Evolutionary conservation across 352 stramenopile genomes (phyloP).

Genomic region (Phytopythium helicoides): DNA sequence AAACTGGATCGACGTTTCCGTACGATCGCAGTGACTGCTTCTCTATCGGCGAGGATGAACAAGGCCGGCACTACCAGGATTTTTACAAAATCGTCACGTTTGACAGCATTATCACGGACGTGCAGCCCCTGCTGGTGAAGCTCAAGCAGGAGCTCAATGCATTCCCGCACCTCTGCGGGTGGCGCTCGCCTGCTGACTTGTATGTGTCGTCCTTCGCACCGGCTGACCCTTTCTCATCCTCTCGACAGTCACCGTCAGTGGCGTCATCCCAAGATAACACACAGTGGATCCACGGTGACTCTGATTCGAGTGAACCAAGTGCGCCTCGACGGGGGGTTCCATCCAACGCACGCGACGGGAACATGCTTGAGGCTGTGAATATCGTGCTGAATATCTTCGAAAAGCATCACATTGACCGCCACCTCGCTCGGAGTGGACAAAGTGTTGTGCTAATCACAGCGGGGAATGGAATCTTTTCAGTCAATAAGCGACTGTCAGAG

Average conservation of each 20-base stretch:
- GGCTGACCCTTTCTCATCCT: slow-evolving; percentile 6
- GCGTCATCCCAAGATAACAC: background rate
- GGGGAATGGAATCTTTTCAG: slow-evolving; percentile 96
- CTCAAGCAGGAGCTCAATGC: slow-evolving; percentile 80
- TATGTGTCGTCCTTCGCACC: slow-evolving; percentile 31
- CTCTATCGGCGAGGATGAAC: slow-evolving; percentile 69
- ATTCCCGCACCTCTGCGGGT: slow-evolving; percentile 69
- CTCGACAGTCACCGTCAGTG: background rate
- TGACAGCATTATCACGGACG: slow-evolving; percentile 67
- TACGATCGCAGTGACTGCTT: slow-evolving; percentile 66
- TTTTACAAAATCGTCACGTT: slow-evolving; percentile 87
- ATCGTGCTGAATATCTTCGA: slow-evolving; percentile 98
- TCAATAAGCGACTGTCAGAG: slow-evolving; percentile 93
- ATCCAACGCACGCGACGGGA: slow-evolving; percentile 84
- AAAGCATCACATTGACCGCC: slow-evolving; percentile 98
- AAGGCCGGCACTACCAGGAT: slow-evolving; percentile 78
- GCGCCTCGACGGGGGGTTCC: slow-evolving; percentile 41
- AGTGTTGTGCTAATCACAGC: slow-evolving; percentile 95
- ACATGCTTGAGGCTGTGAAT: slow-evolving; percentile 98
- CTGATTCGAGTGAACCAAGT: slow-evolving; percentile 8
- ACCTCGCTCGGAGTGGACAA: slow-evolving; percentile 95
- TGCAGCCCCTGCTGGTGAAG: slow-evolving; percentile 59
- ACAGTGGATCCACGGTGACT: background rate
- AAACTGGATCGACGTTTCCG: slow-evolving; percentile 55
- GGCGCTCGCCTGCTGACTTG: slow-evolving; percentile 43